Evolutionary conservation across 1,139 yeast genomes (phyloP).

Genomic region (Suhomyces panamericanus): DNA sequence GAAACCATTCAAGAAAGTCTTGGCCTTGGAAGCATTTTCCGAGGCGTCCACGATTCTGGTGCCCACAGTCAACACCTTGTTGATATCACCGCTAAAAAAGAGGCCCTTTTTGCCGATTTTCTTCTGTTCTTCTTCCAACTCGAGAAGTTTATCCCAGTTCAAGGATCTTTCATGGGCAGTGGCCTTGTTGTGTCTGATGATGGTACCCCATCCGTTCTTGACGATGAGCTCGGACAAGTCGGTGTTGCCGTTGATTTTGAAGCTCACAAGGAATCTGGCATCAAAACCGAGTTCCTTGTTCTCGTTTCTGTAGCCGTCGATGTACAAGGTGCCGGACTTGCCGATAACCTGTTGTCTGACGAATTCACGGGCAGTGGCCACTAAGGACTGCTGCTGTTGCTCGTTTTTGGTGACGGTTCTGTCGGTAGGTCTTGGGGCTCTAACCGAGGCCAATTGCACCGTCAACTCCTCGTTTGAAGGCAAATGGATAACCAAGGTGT

Average conservation of each 20-base stretch:
- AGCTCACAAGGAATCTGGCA: conserved; percentile 63
- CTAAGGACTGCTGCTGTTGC: conserved; percentile 48
- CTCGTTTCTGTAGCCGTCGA: conserved; percentile 68
- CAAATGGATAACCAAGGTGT: conserved; percentile 58
- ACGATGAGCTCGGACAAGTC: conserved; percentile 68
- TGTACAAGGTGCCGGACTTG: conserved; percentile 56
- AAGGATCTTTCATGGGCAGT: conserved; percentile 67
- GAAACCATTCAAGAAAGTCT: conserved; percentile 69
- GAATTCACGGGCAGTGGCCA: conserved; percentile 68
- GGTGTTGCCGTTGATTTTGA: conserved; percentile 39
- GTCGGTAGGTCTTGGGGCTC: conserved; percentile 71
- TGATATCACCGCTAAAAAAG: conserved; percentile 46
- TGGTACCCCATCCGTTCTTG: conserved; percentile 71
- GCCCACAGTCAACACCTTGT: conserved; percentile 51
- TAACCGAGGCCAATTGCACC: conserved; percentile 71
- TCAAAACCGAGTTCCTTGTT: conserved; percentile 59
- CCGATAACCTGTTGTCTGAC: conserved; percentile 71
- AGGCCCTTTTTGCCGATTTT: conserved; percentile 60
- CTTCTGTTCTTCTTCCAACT: conserved; percentile 64
- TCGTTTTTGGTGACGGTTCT: conserved; percentile 47
- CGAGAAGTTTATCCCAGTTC: conserved; percentile 76
- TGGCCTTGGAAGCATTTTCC: conserved; percentile 69
- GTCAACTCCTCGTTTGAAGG: conserved; percentile 51
- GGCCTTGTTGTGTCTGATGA: conserved; percentile 73
- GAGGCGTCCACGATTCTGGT: conserved; percentile 78